Percentiles rank a stretch among this genome's conserved stretches.
Conservation (phyloP, 306 rosid species). For the Quercus ilex region DNA sequence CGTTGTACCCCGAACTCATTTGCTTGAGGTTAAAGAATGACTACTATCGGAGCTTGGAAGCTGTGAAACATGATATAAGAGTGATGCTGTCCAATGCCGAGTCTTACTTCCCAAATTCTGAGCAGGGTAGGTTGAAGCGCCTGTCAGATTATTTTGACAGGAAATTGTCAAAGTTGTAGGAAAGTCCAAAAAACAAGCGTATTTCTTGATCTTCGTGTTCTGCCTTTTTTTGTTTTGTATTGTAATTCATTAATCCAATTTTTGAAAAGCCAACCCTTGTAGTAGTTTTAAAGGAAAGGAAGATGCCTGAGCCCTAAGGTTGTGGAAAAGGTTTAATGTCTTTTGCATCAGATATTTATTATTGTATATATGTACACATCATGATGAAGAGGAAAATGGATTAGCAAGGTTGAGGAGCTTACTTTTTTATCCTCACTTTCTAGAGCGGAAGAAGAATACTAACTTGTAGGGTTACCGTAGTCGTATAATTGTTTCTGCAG, state of each 20-base stretch:
- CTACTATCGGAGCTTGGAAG: conserved; percentile 70
- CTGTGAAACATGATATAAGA: conserved; percentile 62
- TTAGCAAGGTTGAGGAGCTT: neutral
- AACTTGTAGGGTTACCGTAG: no score
- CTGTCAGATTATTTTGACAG: conserved; percentile 45
- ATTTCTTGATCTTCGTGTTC: conserved; percentile 15
- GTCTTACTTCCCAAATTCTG: conserved; percentile 30
- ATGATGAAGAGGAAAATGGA: neutral
- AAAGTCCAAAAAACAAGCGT: conserved; percentile 13
- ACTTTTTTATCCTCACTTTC: no score
- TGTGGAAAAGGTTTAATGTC: neutral
- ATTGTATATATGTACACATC: conserved; percentile 3
- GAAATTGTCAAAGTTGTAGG: conserved; percentile 57
- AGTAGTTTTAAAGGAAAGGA: conserved; percentile 26
- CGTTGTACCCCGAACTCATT: conserved; percentile 65
- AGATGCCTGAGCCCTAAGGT: conserved; percentile 15
- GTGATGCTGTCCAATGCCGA: conserved; percentile 57
- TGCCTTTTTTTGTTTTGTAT: conserved; percentile 5
- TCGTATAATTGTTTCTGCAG: no score
- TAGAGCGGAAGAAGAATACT: no score
- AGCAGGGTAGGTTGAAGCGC: conserved; percentile 35
- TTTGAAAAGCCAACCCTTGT: conserved; percentile 24
- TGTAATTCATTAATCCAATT: conserved; percentile 40
- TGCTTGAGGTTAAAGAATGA: conserved; percentile 50
- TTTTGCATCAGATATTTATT: conserved; percentile 11